These are phyloP conservation scores for Candida coquimbonensis DNA, from an alignment of 805 yeast species.

Conservation along the genomic window DNA sequence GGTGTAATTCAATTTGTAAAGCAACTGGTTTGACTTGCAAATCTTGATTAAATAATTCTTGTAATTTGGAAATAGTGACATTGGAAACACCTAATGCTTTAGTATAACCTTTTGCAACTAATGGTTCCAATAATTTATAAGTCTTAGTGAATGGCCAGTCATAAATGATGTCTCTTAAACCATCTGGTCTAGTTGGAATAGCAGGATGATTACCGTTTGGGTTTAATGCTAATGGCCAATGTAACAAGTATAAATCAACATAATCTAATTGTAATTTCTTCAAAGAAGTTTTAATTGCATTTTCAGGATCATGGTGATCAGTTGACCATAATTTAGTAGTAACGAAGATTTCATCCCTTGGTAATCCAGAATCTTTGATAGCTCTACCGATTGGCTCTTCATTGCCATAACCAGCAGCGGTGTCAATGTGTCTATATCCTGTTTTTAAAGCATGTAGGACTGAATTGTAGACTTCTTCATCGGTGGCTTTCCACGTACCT, in stretches of 20 bases:
- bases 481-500: slow-evolving; percentile 5
- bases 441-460: slow-evolving; percentile 10
- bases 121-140: slow-evolving; percentile 15
- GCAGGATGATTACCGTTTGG: slow-evolving; percentile 23
- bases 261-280: slow-evolving; percentile 43
- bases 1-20: slow-evolving; percentile 15
- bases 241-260: slow-evolving; percentile 71
- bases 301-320: slow-evolving; percentile 36
- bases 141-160: slow-evolving; percentile 31
- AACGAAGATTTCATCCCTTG: slow-evolving; percentile 4
- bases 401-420: slow-evolving; percentile 50
- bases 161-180: slow-evolving; percentile 31
- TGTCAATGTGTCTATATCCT: slow-evolving; percentile 61
- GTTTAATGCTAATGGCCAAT: slow-evolving; percentile 62
- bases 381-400: slow-evolving; percentile 48
- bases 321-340: slow-evolving; percentile 60
- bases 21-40: slow-evolving; percentile 12
- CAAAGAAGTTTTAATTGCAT: slow-evolving; percentile 37
- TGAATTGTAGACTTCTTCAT: slow-evolving; percentile 3
- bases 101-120: slow-evolving; percentile 8
- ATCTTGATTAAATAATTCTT: slow-evolving; percentile 5
- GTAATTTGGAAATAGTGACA: slow-evolving; percentile 11
- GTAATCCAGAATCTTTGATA: slow-evolving; percentile 4
- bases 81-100: slow-evolving; percentile 17
- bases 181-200: slow-evolving; percentile 32